Conservation (phyloP, 2,329 filamentous ascomycete species). For the Colletotrichum sp. region DNA sequence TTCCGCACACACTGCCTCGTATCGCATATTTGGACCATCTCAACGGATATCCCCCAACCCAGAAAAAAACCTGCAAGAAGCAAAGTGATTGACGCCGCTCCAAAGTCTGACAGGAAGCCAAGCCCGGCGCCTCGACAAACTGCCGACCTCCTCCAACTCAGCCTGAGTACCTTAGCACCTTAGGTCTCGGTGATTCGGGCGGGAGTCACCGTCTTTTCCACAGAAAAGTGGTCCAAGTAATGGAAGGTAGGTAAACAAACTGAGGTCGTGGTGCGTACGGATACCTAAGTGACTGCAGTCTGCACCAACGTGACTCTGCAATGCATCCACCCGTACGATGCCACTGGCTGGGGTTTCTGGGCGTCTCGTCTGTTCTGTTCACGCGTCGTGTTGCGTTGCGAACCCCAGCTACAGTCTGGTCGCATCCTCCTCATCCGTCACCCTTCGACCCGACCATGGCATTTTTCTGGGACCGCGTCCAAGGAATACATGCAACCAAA, state of each 20-base stretch:
- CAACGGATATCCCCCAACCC: neutral
- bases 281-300: neutral
- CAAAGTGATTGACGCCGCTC: neutral
- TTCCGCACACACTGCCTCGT: constrained; percentile 4
- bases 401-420: neutral
- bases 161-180: neutral
- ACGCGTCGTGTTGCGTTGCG: neutral
- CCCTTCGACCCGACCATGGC: neutral
- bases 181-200: neutral
- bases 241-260: neutral
- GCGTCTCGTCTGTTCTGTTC: neutral
- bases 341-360: neutral
- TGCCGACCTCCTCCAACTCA: neutral
- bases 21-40: neutral
- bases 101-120: neutral
- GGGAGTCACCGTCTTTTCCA: neutral
- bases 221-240: neutral
- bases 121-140: neutral
- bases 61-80: neutral
- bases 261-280: neutral
- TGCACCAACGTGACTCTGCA: neutral
- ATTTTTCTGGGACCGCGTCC: neutral
- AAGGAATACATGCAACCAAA: neutral
- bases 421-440: neutral
- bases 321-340: neutral